Conservation (phyloP, 2,329 filamentous ascomycete genomes). For the Cytospora mali region DNA sequence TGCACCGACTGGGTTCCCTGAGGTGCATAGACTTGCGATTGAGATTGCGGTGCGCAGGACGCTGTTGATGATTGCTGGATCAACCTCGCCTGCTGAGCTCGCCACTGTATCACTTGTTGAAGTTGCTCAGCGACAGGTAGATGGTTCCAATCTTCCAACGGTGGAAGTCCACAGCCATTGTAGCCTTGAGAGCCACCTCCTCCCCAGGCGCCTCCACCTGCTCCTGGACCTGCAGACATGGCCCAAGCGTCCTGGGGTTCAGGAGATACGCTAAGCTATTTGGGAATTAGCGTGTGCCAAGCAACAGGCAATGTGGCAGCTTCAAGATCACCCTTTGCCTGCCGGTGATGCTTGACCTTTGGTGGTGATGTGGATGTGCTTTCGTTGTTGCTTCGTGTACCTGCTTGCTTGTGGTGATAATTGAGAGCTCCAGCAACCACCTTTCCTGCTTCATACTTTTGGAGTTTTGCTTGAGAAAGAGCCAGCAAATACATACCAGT, state of each 20-base stretch:
- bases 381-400: neutral
- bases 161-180: slow-evolving; percentile 13
- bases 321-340: neutral
- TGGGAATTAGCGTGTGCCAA: neutral
- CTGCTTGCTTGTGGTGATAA: neutral
- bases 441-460: neutral
- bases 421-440: neutral
- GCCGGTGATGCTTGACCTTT: neutral
- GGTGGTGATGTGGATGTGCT: neutral
- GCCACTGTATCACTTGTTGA: slow-evolving; percentile 8
- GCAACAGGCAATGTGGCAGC: slow-evolving; percentile 2
- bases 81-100: slow-evolving; percentile 4
- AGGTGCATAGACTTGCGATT: neutral
- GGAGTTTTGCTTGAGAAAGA: neutral
- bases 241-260: neutral
- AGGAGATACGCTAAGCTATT: neutral
- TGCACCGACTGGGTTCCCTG: neutral
- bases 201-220: slow-evolving; percentile 2
- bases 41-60: neutral
- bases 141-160: slow-evolving; percentile 12
- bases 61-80: neutral
- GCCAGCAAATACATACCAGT: neutral
- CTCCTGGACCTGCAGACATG: neutral
- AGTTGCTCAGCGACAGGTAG: slow-evolving; percentile 20
- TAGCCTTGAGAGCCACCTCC: neutral